Evolutionary conservation across 2,329 filamentous ascomycete genomes (phyloP).

Genomic region (Keithomyces neogunnii): DNA sequence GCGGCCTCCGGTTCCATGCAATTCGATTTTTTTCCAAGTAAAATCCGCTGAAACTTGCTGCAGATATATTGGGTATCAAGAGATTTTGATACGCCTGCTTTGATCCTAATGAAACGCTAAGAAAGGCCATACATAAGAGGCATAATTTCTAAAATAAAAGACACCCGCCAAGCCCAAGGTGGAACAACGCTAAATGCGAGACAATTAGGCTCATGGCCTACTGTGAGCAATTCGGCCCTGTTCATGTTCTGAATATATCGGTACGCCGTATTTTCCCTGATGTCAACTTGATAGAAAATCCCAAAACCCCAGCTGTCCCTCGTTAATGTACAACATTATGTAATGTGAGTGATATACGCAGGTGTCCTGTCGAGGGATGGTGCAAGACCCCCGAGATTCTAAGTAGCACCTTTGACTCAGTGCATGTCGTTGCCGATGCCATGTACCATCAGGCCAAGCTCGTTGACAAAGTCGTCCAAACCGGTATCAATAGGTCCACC

Average conservation of each 20-base stretch:
- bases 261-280: no score
- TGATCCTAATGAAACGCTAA: not conserved
- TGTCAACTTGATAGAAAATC: no score
- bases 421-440: slow-evolving; percentile 29
- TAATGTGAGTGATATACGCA: no score
- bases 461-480: slow-evolving; percentile 32
- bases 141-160: not conserved
- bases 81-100: slow-evolving; percentile 1
- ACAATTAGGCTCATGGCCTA: no score
- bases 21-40: not conserved
- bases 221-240: no score
- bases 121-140: not conserved
- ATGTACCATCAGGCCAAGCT: slow-evolving; percentile 45
- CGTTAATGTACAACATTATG: no score
- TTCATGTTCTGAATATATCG: no score
- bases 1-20: not conserved
- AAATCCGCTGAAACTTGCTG: not conserved
- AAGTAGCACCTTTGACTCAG: slow-evolving; percentile 7
- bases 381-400: not conserved
- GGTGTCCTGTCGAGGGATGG: no score
- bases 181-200: no score
- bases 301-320: no score
- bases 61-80: slow-evolving; percentile 6
- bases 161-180: not conserved
- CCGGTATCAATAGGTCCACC: slow-evolving; percentile 27